Evolutionary conservation across 345 rosid species (phyloP), one percentile per base, ranked within the genome.

Genomic region (Rhizophora apiculata): DNA sequence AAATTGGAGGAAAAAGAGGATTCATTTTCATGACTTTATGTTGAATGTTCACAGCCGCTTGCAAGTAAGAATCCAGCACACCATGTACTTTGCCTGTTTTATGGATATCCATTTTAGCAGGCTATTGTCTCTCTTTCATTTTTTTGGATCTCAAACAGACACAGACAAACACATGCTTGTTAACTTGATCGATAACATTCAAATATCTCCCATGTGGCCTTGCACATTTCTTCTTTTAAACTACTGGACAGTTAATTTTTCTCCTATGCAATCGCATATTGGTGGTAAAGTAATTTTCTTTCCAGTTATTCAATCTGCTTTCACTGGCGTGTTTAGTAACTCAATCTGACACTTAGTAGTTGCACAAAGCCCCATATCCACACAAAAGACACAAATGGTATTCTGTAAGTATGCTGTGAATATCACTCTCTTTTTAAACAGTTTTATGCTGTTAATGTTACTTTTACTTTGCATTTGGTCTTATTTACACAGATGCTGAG

Each of bases 11-110:
- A 95, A 90, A 85, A 89, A 82, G 82, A 87, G 99, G 85, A 95
- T 92, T 55, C 99, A 95, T 81, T 95, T 92, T 80, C 99, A 95
- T 64, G 98, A 95, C 85, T 95, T 95, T 85, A 95, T 95, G 99
- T 80, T 95, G 79, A 90, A 82, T 74, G 88, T 92, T 76, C 98
- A 95, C 71, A 92, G 99, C 63, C 80, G 96, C 68, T 85, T 95
- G 77, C 98, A 89, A 79, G 98, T 93, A 86, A 60, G 88, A 66
- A 63, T 73, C 29, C 15, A 1, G 61, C 30, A 65, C 22, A 29
- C 37, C 32, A 32, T 65, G n/a, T 56, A 30, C 60, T n/a, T 68
- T 21, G 31, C 65, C 21, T 24, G 30, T 56, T 24, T 24, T 56
- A 24, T 56, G 11, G 2, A 10, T 24, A n/a, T 56, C 11, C 18